Percentiles rank a stretch among this genome's conserved stretches.
Evolutionary conservation across 257 asterid species (phyloP).

Genomic region (Forsythia viridissima): DNA sequence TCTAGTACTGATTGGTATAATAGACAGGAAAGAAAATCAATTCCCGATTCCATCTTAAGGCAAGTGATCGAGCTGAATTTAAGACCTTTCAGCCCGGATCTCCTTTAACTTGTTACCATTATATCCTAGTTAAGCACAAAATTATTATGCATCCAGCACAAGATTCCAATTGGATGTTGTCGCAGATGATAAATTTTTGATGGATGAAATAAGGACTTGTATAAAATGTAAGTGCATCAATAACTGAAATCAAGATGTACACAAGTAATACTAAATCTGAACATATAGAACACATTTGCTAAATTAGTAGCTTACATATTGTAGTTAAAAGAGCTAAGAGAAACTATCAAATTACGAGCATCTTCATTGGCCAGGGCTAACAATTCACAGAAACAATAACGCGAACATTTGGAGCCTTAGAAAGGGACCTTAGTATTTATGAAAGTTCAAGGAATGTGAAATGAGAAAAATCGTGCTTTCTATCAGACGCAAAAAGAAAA

Average conservation of each 20-base stretch:
- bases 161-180: background rate
- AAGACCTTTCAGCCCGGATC: background rate
- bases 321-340: background rate
- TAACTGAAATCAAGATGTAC: background rate
- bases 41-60: background rate
- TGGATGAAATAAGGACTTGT: background rate
- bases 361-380: background rate
- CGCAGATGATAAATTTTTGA: background rate
- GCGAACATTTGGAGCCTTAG: background rate
- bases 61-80: background rate
- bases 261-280: background rate
- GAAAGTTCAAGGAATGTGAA: background rate
- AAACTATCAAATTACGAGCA: background rate
- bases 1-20: background rate
- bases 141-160: background rate
- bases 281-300: background rate
- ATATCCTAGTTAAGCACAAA: background rate
- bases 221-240: no score
- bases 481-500: background rate
- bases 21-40: background rate
- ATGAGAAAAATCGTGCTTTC: constrained; percentile 5
- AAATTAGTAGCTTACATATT: background rate
- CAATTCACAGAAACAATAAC: background rate
- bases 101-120: background rate
- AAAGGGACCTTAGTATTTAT: background rate